Conservation (phyloP, 2,329 filamentous ascomycete species). For the Mycocentrospora acerina region DNA sequence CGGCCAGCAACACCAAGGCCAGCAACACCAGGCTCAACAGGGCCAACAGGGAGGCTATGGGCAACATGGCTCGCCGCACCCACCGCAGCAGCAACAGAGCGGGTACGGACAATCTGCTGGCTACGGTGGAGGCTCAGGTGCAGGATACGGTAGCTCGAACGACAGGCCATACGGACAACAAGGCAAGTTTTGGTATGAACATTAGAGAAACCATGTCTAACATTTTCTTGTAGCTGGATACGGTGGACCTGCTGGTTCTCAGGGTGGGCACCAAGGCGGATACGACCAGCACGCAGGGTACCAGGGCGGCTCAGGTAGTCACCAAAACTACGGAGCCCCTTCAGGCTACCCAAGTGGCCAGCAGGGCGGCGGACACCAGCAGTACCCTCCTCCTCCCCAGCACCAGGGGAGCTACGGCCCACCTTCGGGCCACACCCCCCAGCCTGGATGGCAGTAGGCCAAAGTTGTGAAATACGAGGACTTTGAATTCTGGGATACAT, state of each 20-base stretch:
- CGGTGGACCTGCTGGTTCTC: conserved; percentile 25
- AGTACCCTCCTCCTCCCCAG: conserved; percentile 19
- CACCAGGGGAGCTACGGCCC: conserved; percentile 13
- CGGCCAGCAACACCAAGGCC: conserved; percentile 17
- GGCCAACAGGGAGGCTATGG: conserved; percentile 23
- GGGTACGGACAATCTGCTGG: conserved; percentile 4
- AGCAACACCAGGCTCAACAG: conserved; percentile 7
- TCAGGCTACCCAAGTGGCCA: neutral
- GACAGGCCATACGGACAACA: conserved; percentile 17
- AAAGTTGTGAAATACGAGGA: too few relatives aligned
- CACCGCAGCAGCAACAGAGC: conserved; percentile 6
- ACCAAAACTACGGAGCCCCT: neutral
- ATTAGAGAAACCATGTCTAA: conserved; percentile 3
- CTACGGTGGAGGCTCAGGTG: too few relatives aligned
- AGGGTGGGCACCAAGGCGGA: neutral
- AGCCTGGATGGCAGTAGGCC: conserved; percentile 27
- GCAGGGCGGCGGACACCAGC: conserved; percentile 13
- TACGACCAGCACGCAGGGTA: neutral
- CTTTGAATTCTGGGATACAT: too few relatives aligned
- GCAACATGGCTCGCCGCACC: conserved; percentile 14
- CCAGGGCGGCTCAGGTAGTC: too few relatives aligned
- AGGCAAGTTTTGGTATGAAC: conserved; percentile 8
- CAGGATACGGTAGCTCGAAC: conserved; percentile 4
- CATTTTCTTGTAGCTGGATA: conserved; percentile 25
- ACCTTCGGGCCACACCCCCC: conserved; percentile 12